A percentile compares a stretch with the other conserved stretches of the same genome.
Conservation (phyloP, 176 grass and related monocot species). For the Musa acuminata region DNA sequence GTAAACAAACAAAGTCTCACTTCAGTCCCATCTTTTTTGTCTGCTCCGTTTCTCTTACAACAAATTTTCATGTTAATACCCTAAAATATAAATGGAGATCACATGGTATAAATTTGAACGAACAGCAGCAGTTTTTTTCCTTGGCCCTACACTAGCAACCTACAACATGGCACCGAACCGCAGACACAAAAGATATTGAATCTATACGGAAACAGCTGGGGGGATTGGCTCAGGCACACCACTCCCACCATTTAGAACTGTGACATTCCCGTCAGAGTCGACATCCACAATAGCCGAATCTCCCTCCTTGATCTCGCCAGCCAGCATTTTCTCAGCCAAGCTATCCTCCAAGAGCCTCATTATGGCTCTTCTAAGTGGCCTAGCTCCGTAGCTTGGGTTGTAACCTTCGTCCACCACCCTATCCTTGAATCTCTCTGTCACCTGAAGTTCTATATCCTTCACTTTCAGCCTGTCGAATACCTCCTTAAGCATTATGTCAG, state of each 20-base stretch:
- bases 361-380: constrained; percentile 82
- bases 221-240: constrained; percentile 24
- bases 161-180: background rate
- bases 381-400: constrained; percentile 89
- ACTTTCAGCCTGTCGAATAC: constrained; percentile 84
- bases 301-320: constrained; percentile 85
- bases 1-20: too few species aligned
- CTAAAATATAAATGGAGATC: too few species aligned
- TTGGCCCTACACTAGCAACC: background rate
- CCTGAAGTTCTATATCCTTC: constrained; percentile 82
- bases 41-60: too few species aligned
- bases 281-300: constrained; percentile 89
- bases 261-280: constrained; percentile 81
- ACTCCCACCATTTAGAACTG: constrained; percentile 56
- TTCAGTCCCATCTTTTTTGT: too few species aligned
- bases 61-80: too few species aligned
- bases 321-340: constrained; percentile 78
- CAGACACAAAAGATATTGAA: background rate
- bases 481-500: constrained; percentile 96
- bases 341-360: constrained; percentile 95
- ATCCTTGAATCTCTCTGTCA: constrained; percentile 83
- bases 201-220: background rate
- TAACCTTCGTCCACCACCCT: constrained; percentile 90
- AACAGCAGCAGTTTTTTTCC: too few species aligned
- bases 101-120: too few species aligned